Evolutionary conservation across 768 basidiomycete genomes (phyloP).

Genomic region (Boletus sensibilis): DNA sequence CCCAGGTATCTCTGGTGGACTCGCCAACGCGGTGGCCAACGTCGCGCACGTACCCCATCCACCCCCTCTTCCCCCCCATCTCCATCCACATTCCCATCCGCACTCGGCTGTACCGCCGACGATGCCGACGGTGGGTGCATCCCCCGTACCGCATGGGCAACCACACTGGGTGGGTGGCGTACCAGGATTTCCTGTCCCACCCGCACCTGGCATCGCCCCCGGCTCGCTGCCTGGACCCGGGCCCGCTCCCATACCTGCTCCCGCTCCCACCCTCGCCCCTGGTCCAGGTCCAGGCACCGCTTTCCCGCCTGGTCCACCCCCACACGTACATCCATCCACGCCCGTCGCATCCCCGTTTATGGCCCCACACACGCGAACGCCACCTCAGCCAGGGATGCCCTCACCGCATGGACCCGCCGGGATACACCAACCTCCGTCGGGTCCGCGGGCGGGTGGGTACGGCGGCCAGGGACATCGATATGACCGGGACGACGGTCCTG

Average conservation of each 20-base stretch:
- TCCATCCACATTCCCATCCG: neutral
- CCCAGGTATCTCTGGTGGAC: constrained; percentile 29
- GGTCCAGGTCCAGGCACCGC: neutral
- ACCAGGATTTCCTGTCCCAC: constrained; percentile 26
- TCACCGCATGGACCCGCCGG: constrained; percentile 14
- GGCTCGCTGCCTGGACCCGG: constrained; percentile 7
- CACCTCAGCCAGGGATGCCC: constrained; percentile 26
- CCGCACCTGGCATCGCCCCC: constrained; percentile 8
- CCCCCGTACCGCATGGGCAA: constrained; percentile 12
- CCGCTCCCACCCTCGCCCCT: neutral
- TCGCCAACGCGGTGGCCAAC: constrained; percentile 27
- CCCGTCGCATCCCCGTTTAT: constrained; percentile 16
- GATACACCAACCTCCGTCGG: constrained; percentile 26
- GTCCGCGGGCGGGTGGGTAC: constrained; percentile 29
- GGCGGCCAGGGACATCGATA: constrained; percentile 30
- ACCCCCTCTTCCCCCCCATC: neutral
- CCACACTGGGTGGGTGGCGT: constrained; percentile 24
- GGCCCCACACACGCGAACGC: constrained; percentile 14
- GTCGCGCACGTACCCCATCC: constrained; percentile 17
- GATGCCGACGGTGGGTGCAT: constrained; percentile 3
- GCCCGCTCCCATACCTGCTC: neutral
- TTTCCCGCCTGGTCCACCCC: constrained; percentile 9
- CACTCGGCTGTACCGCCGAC: constrained; percentile 18
- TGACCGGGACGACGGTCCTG: constrained; percentile 28
- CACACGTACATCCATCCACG: neutral